These are phyloP conservation scores for Mycena alexandri DNA, from an alignment of 768 basidiomycete genomes.

Conservation along the genomic window DNA sequence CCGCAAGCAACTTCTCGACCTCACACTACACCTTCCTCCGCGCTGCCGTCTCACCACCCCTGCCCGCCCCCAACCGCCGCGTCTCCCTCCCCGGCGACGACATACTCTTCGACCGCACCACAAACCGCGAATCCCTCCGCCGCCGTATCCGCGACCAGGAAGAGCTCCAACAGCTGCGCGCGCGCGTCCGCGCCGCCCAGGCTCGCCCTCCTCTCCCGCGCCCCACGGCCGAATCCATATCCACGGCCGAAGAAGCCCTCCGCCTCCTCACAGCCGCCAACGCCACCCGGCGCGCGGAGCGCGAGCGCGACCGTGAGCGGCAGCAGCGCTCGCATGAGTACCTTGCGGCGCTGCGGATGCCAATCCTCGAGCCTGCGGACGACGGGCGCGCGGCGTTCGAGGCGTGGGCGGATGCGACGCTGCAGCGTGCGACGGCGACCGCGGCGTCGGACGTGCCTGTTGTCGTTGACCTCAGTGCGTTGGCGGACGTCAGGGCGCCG, in stretches of 20 bases:
- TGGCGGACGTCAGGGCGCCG: constrained; percentile 4
- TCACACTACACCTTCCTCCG: constrained; percentile 36
- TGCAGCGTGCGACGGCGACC: constrained; percentile 33
- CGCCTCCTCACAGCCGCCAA: neutral
- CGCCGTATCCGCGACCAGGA: constrained; percentile 30
- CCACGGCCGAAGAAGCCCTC: no score
- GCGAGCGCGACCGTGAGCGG: constrained; percentile 9
- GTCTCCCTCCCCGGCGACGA: constrained; percentile 12
- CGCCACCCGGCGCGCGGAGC: neutral
- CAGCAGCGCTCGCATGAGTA: neutral
- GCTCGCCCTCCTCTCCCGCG: neutral
- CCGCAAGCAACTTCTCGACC: constrained; percentile 15
- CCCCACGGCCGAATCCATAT: neutral
- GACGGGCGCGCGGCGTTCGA: constrained; percentile 25
- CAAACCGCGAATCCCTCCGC: constrained; percentile 23
- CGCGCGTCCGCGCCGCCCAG: constrained; percentile 28
- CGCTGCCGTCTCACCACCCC: constrained; percentile 33
- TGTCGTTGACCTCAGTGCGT: constrained; percentile 17
- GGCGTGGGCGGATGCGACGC: constrained; percentile 36
- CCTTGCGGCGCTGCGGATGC: neutral
- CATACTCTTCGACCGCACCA: neutral
- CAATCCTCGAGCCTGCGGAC: neutral
- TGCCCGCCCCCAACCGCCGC: constrained; percentile 16
- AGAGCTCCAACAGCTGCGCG: constrained; percentile 25
- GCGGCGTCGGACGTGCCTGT: constrained; percentile 20